Evolutionary conservation across 1,284 basidiomycete species (phyloP), one percentile per base, ranked within the genome.

Genomic region (Papiliotrema laurentii): DNA sequence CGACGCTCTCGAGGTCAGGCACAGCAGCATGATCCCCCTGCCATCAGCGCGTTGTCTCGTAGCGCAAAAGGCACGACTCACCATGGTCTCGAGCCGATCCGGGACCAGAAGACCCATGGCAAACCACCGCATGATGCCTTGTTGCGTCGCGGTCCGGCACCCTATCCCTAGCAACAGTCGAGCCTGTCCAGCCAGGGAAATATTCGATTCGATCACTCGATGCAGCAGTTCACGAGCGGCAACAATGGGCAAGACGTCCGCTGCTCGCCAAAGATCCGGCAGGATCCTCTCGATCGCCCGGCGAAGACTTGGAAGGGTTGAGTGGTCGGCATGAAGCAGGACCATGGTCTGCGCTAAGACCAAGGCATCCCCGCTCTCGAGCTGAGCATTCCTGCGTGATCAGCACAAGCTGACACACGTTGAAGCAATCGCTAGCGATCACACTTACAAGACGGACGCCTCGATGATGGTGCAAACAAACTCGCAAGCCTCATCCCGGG

Each of bases 91-190:
- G 36, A 21, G 54, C 21, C n/a, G 46, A 53, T 16, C 46, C 50
- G 4, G 52, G 51, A 13, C 49, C 19, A 63, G 45, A 11, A 41
- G 45, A 35, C 52, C 58, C 18, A 57, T 45, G 2, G 46, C 61
- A 16, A 57, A 26, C 58, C 61, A 59, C n/a, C 53, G 48, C 14
- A 45, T 19, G 10, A 63, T 43, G 13, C 30, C 46, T 19, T 53
- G 33, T 3, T 40, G 26, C 10, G 44, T 33, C 9, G 33, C 25
- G 3, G 49, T 56, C 13, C 45, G 28, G 21, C 55, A 45, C 9
- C 59, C 61, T 28, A 65, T 47, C 9, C 45, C 38, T 2, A 44
- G 25, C 18, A 61, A 27, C 2, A 65, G 25, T 10, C 51, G 50
- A 2, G 49, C 48, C 22, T 55, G 27, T 18, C 58, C 40, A 25